Base-by-base conservation (phyloP, 345 rosid species). In the Aurinia saxatilis region DNA sequence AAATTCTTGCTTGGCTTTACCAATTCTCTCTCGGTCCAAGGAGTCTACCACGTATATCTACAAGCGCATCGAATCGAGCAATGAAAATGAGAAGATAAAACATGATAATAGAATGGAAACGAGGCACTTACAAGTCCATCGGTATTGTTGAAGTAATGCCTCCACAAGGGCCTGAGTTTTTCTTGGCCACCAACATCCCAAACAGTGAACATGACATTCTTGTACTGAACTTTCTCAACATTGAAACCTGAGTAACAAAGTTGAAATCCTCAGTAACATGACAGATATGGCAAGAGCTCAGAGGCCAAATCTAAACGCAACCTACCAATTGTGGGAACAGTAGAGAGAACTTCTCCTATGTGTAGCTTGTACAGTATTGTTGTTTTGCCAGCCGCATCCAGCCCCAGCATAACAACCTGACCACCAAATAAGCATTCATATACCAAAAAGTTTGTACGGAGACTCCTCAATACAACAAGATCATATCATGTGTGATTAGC, bases 131-230 rank as follows among this genome's bases (percentile, higher is more conserved):
- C 99, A 84, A 95, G 80, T 54, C 99, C 99, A 80, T 95, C 99
- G 9, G 99, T 95, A 73, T 95, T 90, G 50, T 84, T 84, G 62
- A 95, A 95, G 81, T 95, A 95, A 78, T 95, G 99, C 82, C 99
- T 84, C 99, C 99, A 95, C 4, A 95, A 79, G 29, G 99, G 96
- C 78, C 99, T 83, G 35, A 90, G 73, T 79, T 93, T 95, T 84
- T 90, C 97, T 75, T 90, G 97, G 25, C 99, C 97, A 57, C 99
- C 96, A 57, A 90, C 96, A 67, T 95, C 99, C 99, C 99, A 95
- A 53, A 90, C 99, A 12, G 96, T 95, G 81, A 95, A 93, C 35
- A 90, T 57, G 53, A 95, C 99, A 81, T 95, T 90, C 86, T 95
- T 95, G 75, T 95, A 95, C 82, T 90, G 96, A 38, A 95, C 98